Evolutionary conservation across 306 rosid species (phyloP), one percentile per base, ranked within the genome.

Genomic region (Prunus mira): DNA sequence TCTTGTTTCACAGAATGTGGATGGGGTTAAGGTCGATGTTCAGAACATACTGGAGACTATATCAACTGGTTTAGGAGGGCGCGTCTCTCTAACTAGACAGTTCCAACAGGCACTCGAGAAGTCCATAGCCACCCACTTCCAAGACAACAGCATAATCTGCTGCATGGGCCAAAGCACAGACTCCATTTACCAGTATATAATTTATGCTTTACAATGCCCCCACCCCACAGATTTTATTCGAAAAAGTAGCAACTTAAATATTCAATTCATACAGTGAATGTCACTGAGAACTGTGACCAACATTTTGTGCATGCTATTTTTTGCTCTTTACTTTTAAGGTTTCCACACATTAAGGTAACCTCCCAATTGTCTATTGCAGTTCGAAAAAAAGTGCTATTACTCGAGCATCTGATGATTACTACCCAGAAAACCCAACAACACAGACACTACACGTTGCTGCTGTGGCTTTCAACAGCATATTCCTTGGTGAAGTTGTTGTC

Each of bases 161-260:
- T 83, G 86, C 80, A 83, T 83, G 86, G 86, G 86, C 56, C 74
- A 63, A 67, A 79, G 83, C 86, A 83, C 76, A 11, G 86, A 83
- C 71, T 19, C 86, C 74, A 65, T 83, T 65, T 83, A 78, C 83
- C 83, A 83, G 86, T 83, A 83, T 47, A 66, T 57, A 28, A 46
- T 61, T 60, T 18, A 51, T 64, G 52, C 78, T 28, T 71, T 79
- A 3, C 45, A 55, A 34, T 79, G 24, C 45, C 58, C 67, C 34
- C 45, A 18, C 67, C 32, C 27, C 6, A 14, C 28, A 65, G 28
- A 65, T 55, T 71, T 72, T 76, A 55, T 67, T 28, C 65, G 47
- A 52, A 46, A 54, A 55, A 17, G 51, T 12, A 49, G 10, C 19
- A 30, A n/a, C 41, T 67, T 32, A 32, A 32, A 32, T 32, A 5